Base-by-base conservation (phyloP, 2,329 filamentous ascomycete species). In the Fusarium keratoplasticum region DNA sequence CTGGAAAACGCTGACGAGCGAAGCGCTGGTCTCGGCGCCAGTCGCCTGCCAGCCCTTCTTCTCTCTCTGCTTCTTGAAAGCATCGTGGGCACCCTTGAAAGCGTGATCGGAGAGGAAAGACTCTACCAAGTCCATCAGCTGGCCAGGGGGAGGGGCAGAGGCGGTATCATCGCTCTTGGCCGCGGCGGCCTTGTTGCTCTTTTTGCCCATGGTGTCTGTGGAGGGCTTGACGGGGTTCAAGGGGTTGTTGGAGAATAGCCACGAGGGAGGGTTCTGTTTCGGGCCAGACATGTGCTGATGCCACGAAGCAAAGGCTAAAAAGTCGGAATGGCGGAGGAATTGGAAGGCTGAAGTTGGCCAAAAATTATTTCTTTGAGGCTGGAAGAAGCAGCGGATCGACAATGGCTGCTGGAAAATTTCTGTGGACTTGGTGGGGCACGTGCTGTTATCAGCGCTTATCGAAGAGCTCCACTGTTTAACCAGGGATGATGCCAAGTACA, bases 61-160 rank as follows among this genome's bases (percentile, higher is more conserved):
- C 79, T 83, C 87, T 62, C 89, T 86, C 79, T 94, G 90, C 79
- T 91, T 89, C 76, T 86, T 85, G 78, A 95, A 92, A 6, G 89
- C 88, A 68, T 87, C 84, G 78, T 88, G 89, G 54, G 93, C 89
- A 67, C 86, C 86, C 57, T 86, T 82, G 77, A 94, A 93, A n/a
- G 90, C 88, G 80, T 93, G 87, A 54, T 92, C 87, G 47, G 87
- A 87, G 59, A 95, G 86, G 81, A 95, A 95, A 25, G 84, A 82
- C 71, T 90, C 90, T 77, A 95, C 87, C 18, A 94, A 85, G 70
- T 91, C 89, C 79, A 95, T 85, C 38, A 95, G 84, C 81, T 93
- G 87, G 31, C 87, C 82, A 6, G 92, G 88, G 29, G 89, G 86
- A 55, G 84, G 64, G 11, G 80, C 35, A 42, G 72, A 68, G 31